Evolutionary conservation across 164 flowering plant genomes (phyloP), one percentile per base, ranked within the genome.

Genomic region (Liriodendron chinense): DNA sequence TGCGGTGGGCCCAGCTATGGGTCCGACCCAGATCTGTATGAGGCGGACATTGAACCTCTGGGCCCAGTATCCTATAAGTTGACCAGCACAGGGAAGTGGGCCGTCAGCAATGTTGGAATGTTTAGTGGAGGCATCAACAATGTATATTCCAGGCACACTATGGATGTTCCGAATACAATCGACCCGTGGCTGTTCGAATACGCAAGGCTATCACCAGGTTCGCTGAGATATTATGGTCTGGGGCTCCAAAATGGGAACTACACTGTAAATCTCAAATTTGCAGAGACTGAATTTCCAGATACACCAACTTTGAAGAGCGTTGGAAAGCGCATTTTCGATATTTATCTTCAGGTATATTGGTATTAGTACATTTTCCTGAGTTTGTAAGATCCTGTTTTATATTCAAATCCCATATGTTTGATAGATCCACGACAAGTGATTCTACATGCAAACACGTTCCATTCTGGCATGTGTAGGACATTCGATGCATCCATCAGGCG

Each of bases 1-100:
- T 87, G 92, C 82, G 98, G 97, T 72, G 98, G 98, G 53, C 81
- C 80, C n/a, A n/a, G n/a, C n/a, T n/a, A n/a, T n/a, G n/a, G n/a
- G n/a, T n/a, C n/a, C n/a, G 77, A 78, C 8, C 68, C 76, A 72
- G 47, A 63, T n/a, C n/a, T n/a, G 48, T 89, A 67, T 78, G 95
- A 94, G 79, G 69, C 68, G 12, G 98, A 93, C 1, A 82, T 85
- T 75, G 81, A 74, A 50, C 70, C 84, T 48, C 89, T 91, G 69
- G 97, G 97, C 71, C 82, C 91, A 21, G 90, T 97, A 50, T 76
- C 94, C 48, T 87, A 85, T 75, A 85, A 66, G 77, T n/a, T n/a
- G n/a, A 81, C 85, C 48, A 76, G 72, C 71, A 28, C 81, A 26
- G 61, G 70, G 1, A 87, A 85, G 68, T 94, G 96, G 97, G 97